These are phyloP conservation scores for Aspergillus ostianus DNA, from an alignment of 495 filamentous ascomycete species.

Conservation along the genomic window DNA sequence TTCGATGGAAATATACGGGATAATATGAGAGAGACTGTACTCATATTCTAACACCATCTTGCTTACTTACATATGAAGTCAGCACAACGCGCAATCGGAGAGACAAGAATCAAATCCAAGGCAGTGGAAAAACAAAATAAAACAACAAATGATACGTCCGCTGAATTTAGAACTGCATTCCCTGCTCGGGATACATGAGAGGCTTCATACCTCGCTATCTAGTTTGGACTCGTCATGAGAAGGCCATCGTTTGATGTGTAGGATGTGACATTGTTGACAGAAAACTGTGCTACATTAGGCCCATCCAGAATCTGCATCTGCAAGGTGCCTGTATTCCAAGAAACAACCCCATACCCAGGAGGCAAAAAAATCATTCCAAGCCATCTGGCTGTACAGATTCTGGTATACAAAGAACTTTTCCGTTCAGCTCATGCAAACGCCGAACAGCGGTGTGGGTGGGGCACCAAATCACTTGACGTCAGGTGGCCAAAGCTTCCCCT, in stretches of 20 bases:
- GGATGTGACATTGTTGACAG: neutral
- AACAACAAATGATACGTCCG: neutral
- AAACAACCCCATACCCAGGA: no score
- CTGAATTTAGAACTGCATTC: neutral
- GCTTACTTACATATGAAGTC: neutral
- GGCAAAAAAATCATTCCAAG: no score
- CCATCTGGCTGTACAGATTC: no score
- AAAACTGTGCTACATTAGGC: neutral
- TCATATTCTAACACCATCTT: no score
- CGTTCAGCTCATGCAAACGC: neutral
- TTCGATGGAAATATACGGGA: no score
- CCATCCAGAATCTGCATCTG: neutral
- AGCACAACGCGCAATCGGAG: neutral
- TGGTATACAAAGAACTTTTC: no score
- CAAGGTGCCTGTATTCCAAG: neutral
- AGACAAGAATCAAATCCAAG: neutral
- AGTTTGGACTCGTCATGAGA: neutral
- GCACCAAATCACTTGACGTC: slow-evolving; percentile 7
- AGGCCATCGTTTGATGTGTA: neutral
- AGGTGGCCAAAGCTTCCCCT: slow-evolving; percentile 10
- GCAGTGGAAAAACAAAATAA: neutral
- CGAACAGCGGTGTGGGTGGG: slow-evolving; percentile 2
- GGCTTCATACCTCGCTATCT: neutral
- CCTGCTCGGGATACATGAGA: neutral
- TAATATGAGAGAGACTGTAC: no score